Conservation (phyloP, 2,329 filamentous ascomycete species). For the Fusarium solani-melongenae region DNA sequence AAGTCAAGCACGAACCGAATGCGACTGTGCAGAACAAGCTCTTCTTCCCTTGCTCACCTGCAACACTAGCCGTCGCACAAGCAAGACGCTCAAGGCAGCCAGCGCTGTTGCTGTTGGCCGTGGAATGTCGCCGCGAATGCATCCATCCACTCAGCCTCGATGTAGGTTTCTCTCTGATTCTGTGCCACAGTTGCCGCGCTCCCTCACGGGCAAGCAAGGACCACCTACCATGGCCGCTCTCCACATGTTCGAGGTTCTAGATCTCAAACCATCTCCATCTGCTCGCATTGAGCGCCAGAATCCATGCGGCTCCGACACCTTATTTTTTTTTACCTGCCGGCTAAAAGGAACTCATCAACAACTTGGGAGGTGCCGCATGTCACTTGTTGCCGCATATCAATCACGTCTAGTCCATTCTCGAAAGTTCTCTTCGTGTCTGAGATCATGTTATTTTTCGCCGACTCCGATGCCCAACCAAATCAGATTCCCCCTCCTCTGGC, state of each 20-base stretch:
- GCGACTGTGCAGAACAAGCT: not conserved
- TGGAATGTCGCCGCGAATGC: conserved; percentile 31
- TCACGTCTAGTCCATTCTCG: not conserved
- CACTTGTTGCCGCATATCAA: not conserved
- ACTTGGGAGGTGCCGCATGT: not conserved
- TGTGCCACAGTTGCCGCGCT: conserved; percentile 6
- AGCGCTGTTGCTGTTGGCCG: not conserved
- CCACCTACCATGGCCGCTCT: conserved; percentile 3
- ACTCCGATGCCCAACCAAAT: conserved; percentile 36
- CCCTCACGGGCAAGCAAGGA: not conserved
- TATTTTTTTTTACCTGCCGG: not conserved
- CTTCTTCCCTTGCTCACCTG: not conserved
- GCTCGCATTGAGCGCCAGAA: conserved; percentile 26
- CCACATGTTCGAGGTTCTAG: conserved; percentile 31
- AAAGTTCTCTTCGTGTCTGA: conserved; percentile 7
- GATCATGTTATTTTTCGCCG: conserved; percentile 9
- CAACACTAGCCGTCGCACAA: conserved; percentile 12
- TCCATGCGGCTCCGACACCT: conserved; percentile 25
- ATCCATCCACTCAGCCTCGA: conserved; percentile 17
- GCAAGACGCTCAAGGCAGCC: not conserved
- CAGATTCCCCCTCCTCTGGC: conserved; percentile 22
- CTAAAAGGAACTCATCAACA: not conserved
- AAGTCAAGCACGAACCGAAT: not conserved
- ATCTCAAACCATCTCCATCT: conserved; percentile 17
- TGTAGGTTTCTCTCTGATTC: not conserved